Evolutionary conservation across 257 asterid species (phyloP).

Genomic region (Solanum neorickii): DNA sequence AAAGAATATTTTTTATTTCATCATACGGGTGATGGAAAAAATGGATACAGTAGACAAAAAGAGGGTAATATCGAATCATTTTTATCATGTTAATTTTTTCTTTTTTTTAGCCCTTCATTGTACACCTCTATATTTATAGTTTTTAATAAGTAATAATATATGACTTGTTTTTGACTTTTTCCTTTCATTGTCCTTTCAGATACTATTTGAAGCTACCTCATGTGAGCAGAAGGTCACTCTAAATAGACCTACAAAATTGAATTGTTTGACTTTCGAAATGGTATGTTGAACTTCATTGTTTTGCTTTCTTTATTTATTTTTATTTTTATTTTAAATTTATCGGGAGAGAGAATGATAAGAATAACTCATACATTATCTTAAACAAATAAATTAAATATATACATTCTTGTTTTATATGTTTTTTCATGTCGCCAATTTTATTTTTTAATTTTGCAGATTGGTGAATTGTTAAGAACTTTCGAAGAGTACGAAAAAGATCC

Average conservation of each 20-base stretch:
- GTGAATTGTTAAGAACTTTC: not conserved
- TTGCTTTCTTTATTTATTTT: not conserved
- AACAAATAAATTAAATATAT: not conserved
- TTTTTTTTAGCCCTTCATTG: not conserved
- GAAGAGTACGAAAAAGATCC: not conserved
- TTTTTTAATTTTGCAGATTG: not conserved
- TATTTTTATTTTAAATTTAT: not conserved
- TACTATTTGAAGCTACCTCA: not conserved
- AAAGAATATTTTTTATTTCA: not conserved
- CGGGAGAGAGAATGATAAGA: not conserved
- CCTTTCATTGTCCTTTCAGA: not conserved
- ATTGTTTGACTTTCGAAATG: constrained; percentile 6
- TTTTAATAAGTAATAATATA: not conserved
- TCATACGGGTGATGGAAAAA: not conserved
- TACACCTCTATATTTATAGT: not conserved
- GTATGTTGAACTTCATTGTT: not conserved
- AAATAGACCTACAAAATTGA: constrained; percentile 2
- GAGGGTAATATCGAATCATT: not conserved
- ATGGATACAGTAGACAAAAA: not conserved
- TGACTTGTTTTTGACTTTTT: not conserved
- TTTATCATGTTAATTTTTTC: not conserved
- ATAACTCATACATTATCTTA: no score
- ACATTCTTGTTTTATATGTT: not conserved
- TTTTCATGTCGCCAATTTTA: not conserved
- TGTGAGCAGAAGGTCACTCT: not conserved